A percentile compares a stretch with the other conserved stretches of the same genome.
Conservation (phyloP, 1,284 basidiomycete genomes). For the Apiotrichum porosum region DNA sequence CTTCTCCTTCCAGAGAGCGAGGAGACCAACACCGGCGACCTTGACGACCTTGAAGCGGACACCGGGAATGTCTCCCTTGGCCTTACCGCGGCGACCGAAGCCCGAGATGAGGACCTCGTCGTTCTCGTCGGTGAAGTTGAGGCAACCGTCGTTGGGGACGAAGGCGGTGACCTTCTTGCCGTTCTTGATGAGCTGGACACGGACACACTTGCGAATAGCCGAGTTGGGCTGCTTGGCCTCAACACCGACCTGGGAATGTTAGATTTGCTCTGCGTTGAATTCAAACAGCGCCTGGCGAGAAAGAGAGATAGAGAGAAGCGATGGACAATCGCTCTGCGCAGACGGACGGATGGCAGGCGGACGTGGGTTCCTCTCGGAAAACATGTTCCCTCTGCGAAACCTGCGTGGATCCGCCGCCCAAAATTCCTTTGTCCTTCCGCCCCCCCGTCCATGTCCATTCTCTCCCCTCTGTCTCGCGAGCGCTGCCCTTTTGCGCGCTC, state of each 20-base stretch:
- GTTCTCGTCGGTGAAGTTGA: conserved; percentile 97
- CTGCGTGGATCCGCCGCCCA: no score
- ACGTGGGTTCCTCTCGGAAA: no score
- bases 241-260: conserved; percentile 52
- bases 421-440: no score
- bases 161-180: conserved; percentile 99
- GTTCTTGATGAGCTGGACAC: conserved; percentile 99
- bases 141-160: conserved; percentile 92
- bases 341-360: no score
- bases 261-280: conserved; percentile 2
- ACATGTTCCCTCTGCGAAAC: no score
- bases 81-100: conserved; percentile 99
- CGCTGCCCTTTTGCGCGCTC: no score
- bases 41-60: conserved; percentile 99
- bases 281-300: no score
- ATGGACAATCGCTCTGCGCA: no score
- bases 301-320: no score
- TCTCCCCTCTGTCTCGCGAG: no score
- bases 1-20: conserved; percentile 98
- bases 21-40: conserved; percentile 97
- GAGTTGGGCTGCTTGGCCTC: conserved; percentile 88
- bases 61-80: conserved; percentile 56
- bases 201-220: conserved; percentile 99
- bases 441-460: no score
- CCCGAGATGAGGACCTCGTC: conserved; percentile 99